Evolutionary conservation across 257 asterid species (phyloP).

Genomic region (Agastache rugosa): DNA sequence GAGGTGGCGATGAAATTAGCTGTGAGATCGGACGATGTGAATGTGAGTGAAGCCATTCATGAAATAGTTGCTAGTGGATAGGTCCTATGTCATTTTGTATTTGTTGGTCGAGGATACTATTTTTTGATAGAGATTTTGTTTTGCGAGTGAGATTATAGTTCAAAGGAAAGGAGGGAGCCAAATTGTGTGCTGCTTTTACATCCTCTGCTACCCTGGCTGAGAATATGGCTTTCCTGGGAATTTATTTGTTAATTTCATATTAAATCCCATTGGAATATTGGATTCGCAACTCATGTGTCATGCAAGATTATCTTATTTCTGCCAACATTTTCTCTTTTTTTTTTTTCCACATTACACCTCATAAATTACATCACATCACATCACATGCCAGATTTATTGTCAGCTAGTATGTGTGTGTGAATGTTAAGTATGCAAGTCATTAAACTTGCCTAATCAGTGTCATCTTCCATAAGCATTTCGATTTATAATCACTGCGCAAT

Average conservation of each 20-base stretch:
- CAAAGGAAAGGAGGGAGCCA: slow-evolving; percentile 18
- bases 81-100: slow-evolving; percentile 23
- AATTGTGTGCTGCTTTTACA: slow-evolving; percentile 9
- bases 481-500: neutral
- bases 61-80: slow-evolving; percentile 96
- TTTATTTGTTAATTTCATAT: slow-evolving; percentile 30
- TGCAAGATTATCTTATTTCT: too few species aligned
- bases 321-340: too few species aligned
- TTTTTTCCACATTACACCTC: neutral
- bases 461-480: neutral
- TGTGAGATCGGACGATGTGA: slow-evolving; percentile 88
- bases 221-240: slow-evolving; percentile 26
- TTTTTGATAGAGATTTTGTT: slow-evolving; percentile 40
- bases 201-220: slow-evolving; percentile 8
- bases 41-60: slow-evolving; percentile 85
- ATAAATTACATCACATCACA: too few species aligned
- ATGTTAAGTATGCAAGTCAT: neutral
- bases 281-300: neutral
- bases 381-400: neutral
- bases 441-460: neutral
- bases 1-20: slow-evolving; percentile 98
- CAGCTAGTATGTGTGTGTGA: too few species aligned
- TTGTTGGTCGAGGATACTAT: slow-evolving; percentile 29
- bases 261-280: slow-evolving; percentile 17
- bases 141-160: slow-evolving; percentile 30